A percentile compares a stretch with the other conserved stretches of the same genome.
These are phyloP conservation scores for Pleurotus ostreatus DNA, from an alignment of 768 basidiomycete species.

Conservation along the genomic window DNA sequence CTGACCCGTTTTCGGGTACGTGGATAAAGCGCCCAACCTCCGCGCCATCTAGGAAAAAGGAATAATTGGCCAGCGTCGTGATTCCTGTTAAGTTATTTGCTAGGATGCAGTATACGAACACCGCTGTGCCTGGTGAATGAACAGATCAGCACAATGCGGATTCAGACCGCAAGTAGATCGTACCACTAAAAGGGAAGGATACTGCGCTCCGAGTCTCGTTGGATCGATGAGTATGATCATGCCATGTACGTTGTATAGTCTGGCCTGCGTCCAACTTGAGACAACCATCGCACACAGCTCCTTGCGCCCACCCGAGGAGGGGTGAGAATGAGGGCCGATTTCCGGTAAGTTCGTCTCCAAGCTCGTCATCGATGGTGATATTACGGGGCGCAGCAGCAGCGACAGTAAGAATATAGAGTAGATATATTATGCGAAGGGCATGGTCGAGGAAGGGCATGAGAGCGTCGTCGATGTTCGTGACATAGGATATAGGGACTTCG, in stretches of 20 bases:
- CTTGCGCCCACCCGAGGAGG: background rate
- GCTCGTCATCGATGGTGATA: constrained; percentile 3
- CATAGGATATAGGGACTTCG: background rate
- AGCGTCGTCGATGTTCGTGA: background rate
- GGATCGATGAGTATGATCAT: background rate
- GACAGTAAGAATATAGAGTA: background rate
- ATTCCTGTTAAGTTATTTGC: background rate
- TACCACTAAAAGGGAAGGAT: constrained; percentile 1
- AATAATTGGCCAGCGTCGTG: background rate
- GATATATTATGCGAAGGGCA: background rate
- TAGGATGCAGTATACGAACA: constrained; percentile 3
- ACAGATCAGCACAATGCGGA: background rate
- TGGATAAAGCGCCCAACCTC: background rate
- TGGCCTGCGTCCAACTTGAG: background rate
- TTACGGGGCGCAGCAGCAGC: background rate
- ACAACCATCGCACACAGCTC: background rate
- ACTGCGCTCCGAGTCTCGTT: background rate
- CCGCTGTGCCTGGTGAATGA: background rate
- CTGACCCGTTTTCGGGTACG: background rate
- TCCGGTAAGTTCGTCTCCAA: background rate
- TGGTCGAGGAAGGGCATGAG: background rate
- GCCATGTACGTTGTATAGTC: background rate
- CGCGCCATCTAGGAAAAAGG: background rate
- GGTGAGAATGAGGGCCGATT: background rate
- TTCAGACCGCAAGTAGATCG: background rate